Conservation (phyloP, 371 early-diverging fungal genomes). For the Amoeboradix gromovi region DNA sequence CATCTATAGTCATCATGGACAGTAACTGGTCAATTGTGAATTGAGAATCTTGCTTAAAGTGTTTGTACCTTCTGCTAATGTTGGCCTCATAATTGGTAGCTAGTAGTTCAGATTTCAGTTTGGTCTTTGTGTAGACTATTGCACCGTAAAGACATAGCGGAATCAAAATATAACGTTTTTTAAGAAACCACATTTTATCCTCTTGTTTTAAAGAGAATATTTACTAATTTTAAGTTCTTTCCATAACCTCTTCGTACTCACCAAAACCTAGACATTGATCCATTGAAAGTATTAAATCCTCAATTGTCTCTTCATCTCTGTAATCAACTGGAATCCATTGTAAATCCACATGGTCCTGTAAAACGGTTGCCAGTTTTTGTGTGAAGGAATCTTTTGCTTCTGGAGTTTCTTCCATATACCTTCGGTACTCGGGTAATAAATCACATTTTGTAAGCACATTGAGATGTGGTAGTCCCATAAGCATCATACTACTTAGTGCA, state of each 20-base stretch:
- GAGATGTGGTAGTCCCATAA: constrained; percentile 75
- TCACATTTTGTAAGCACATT: constrained; percentile 96
- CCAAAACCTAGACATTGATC: not conserved
- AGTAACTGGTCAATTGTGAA: too few species aligned
- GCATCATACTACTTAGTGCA: constrained; percentile 67
- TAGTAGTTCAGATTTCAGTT: too few species aligned
- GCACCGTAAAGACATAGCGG: too few species aligned
- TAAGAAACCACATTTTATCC: too few species aligned
- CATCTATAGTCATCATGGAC: too few species aligned
- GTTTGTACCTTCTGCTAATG: too few species aligned
- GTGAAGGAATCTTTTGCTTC: not conserved
- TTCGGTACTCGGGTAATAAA: constrained; percentile 10
- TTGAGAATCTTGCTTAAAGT: too few species aligned
- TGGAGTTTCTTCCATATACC: not conserved
- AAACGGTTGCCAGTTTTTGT: not conserved
- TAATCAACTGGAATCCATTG: not conserved
- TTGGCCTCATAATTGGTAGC: too few species aligned
- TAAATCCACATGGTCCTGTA: not conserved
- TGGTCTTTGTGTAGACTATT: too few species aligned
- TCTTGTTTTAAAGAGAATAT: too few species aligned
- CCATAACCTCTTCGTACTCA: not conserved
- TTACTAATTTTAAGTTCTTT: too few species aligned
- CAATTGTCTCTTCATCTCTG: not conserved
- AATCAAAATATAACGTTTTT: too few species aligned
- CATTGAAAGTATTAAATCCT: not conserved